A percentile compares a stretch with the other conserved stretches of the same genome.
Evolutionary conservation across 169 alveolate species (phyloP).

Genomic region (Condylostoma magnum): DNA sequence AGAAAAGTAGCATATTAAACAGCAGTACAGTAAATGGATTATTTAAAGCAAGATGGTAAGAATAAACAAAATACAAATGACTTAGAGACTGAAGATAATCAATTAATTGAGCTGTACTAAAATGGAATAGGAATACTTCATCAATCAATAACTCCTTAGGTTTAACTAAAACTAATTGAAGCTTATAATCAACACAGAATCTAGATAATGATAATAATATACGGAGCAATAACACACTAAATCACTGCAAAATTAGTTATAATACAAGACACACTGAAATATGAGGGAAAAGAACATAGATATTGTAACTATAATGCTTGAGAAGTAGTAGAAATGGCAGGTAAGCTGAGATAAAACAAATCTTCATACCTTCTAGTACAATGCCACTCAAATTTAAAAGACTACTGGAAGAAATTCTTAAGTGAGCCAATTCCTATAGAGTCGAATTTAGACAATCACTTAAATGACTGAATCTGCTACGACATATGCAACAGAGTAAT

Average conservation of each 20-base stretch:
- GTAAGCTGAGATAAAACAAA: constrained; percentile 11
- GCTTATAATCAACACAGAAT: background rate
- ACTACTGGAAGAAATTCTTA: constrained; percentile 94
- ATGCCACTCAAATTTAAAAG: constrained; percentile 92
- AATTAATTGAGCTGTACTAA: constrained; percentile 54
- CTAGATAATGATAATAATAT: background rate
- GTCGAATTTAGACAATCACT: constrained; percentile 91
- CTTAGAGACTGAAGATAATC: constrained; percentile 45
- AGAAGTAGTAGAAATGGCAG: constrained; percentile 94
- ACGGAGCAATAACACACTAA: background rate
- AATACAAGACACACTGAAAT: constrained; percentile 34
- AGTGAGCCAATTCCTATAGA: constrained; percentile 98
- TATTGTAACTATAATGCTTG: constrained; percentile 94
- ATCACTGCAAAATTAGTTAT: background rate
- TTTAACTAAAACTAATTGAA: background rate
- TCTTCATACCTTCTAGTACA: constrained; percentile 34
- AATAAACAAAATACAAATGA: background rate
- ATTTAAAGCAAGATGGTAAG: background rate
- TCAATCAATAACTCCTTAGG: constrained; percentile 76
- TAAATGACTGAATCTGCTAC: constrained; percentile 95
- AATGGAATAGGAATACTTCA: constrained; percentile 87
- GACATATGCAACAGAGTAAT: constrained; percentile 96
- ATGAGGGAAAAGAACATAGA: constrained; percentile 74
- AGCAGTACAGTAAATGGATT: constrained; percentile 87
- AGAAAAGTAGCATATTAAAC: constrained; percentile 93